phyloP scores from a whole-genome alignment of 2,329 filamentous ascomycete species.

The Sarocladium oryzae region DNA sequence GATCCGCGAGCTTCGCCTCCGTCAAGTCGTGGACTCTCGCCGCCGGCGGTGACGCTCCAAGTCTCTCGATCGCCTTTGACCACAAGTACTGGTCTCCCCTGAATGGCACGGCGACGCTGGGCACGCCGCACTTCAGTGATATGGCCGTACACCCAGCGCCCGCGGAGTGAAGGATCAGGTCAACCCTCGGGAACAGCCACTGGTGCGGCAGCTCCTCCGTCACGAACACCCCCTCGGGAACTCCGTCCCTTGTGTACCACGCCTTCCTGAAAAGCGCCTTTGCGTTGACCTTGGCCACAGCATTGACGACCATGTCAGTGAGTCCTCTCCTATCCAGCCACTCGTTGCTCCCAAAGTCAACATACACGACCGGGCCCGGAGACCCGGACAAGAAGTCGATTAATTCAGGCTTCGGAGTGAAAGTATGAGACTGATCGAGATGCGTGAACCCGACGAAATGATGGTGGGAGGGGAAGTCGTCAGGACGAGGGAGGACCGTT shows the following conservation, averaged over 20 bases:
- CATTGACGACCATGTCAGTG: not conserved
- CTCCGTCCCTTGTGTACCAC: not conserved
- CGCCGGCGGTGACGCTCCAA: not conserved
- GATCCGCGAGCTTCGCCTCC: not conserved
- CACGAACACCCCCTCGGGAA: not conserved
- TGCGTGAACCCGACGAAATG: not conserved
- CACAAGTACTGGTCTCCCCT: not conserved
- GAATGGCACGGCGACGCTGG: not conserved
- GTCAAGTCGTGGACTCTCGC: not conserved
- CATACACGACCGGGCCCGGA: not conserved
- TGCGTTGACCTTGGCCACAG: not conserved
- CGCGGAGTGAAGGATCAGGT: not conserved
- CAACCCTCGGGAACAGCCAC: not conserved
- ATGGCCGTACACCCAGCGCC: not conserved
- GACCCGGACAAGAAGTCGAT: not conserved
- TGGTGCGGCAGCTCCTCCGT: not conserved
- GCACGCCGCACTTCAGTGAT: not conserved
- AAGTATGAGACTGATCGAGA: not conserved
- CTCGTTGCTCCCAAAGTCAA: slow-evolving; percentile 5
- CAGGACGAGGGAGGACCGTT: not conserved
- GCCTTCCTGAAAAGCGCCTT: not conserved
- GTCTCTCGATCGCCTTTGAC: not conserved
- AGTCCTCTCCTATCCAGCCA: not conserved
- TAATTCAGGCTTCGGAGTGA: not conserved
- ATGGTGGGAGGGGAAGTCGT: not conserved